A percentile compares a stretch with the other conserved stretches of the same genome.
Conservation (phyloP, 352 stramenopile species). For the Phytopythium montanum region DNA sequence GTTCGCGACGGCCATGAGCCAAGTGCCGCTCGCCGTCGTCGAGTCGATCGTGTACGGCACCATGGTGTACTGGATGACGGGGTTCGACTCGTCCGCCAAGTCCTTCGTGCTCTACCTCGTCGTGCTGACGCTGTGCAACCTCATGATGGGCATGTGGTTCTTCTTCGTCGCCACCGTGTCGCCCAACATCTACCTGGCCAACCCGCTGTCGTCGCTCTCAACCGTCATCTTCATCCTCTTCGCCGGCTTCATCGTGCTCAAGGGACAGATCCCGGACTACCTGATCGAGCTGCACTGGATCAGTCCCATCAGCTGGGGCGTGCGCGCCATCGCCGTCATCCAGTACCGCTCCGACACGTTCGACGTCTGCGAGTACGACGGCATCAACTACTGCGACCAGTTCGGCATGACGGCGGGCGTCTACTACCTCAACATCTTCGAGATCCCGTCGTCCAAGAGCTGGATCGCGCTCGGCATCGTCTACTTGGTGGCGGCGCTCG, state of each 20-base stretch:
- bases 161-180: slow-evolving; percentile 2
- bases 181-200: slow-evolving; percentile 36
- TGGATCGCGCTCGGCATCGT: too few species aligned
- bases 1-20: slow-evolving; percentile 30
- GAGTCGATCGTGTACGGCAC: slow-evolving; percentile 78
- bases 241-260: slow-evolving; percentile 38
- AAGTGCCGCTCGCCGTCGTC: slow-evolving; percentile 36
- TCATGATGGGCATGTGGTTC: too few species aligned
- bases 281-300: slow-evolving; percentile 55
- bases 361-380: slow-evolving; percentile 30
- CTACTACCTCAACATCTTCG: slow-evolving; percentile 9
- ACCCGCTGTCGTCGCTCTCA: slow-evolving; percentile 35
- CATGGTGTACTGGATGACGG: slow-evolving; percentile 79
- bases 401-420: slow-evolving; percentile 25
- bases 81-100: slow-evolving; percentile 43
- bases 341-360: slow-evolving; percentile 35
- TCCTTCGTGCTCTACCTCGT: slow-evolving; percentile 39
- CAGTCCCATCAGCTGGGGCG: slow-evolving; percentile 47
- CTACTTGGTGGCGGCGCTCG: too few species aligned
- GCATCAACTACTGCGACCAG: slow-evolving; percentile 36
- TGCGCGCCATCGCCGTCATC: slow-evolving; percentile 34
- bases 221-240: slow-evolving; percentile 48
- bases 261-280: slow-evolving; percentile 26
- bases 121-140: slow-evolving; percentile 15
- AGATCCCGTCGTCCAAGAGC: too few species aligned